Evolutionary conservation across 306 rosid genomes (phyloP).

Genomic region (Acacia melanoxylon): DNA sequence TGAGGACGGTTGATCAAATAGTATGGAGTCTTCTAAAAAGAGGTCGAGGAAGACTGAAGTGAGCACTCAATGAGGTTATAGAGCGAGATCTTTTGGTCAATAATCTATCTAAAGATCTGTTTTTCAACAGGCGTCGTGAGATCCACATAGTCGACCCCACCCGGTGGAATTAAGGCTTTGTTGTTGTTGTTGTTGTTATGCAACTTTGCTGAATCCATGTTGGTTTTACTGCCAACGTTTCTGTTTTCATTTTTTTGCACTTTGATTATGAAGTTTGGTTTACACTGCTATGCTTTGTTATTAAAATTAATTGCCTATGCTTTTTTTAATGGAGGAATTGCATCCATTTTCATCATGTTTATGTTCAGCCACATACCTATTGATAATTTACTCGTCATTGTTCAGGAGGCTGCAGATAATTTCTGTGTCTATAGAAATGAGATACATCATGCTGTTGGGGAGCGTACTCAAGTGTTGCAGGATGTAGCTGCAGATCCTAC

Average conservation of each 20-base stretch:
- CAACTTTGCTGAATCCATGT: background rate
- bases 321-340: background rate
- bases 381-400: slow-evolving; percentile 16
- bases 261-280: background rate
- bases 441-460: slow-evolving; percentile 89
- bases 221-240: background rate
- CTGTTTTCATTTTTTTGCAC: slow-evolving; percentile 4
- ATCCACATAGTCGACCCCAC: too few species aligned
- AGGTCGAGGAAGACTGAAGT: too few species aligned
- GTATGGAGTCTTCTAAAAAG: too few species aligned
- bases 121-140: too few species aligned
- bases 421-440: slow-evolving; percentile 90
- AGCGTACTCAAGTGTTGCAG: slow-evolving; percentile 87
- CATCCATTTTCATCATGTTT: slow-evolving; percentile 5
- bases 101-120: too few species aligned
- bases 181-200: background rate
- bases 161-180: too few species aligned
- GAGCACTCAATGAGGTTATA: too few species aligned
- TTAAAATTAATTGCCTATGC: background rate
- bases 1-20: too few species aligned
- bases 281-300: background rate
- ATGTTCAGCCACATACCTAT: slow-evolving; percentile 1
- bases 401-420: slow-evolving; percentile 93
- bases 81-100: too few species aligned
- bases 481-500: slow-evolving; percentile 98